A percentile compares a stretch with the other conserved stretches of the same genome.
phyloP scores from a whole-genome alignment of 2,329 filamentous ascomycete species.

The Calonectria naviculata region DNA sequence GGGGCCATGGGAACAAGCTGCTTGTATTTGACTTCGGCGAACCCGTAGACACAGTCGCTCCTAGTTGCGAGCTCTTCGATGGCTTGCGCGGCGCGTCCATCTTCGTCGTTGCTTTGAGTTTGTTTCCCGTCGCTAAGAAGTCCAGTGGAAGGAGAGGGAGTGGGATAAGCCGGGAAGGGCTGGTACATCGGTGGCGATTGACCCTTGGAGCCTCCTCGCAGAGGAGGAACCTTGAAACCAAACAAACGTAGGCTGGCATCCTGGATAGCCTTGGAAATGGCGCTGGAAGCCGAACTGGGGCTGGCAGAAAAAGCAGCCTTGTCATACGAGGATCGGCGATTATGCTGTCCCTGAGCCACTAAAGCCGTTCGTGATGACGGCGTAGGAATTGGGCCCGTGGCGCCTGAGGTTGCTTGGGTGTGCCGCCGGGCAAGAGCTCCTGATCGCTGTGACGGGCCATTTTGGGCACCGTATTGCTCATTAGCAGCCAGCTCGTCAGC shows the following conservation, averaged over 20 bases:
- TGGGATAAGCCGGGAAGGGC: slow-evolving; percentile 87
- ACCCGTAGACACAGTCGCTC: slow-evolving; percentile 96
- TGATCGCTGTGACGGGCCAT: slow-evolving; percentile 64
- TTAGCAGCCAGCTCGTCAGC: slow-evolving; percentile 94
- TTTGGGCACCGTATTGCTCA: slow-evolving; percentile 66
- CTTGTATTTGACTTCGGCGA: slow-evolving; percentile 98
- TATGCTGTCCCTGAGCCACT: slow-evolving; percentile 77
- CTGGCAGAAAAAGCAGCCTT: slow-evolving; percentile 74
- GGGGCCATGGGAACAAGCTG: slow-evolving; percentile 92
- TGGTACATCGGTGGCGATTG: slow-evolving; percentile 82
- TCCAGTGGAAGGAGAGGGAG: slow-evolving; percentile 68
- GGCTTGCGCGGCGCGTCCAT: slow-evolving; percentile 78
- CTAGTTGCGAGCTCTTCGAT: slow-evolving; percentile 94
- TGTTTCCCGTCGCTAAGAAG: slow-evolving; percentile 74
- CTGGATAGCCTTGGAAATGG: slow-evolving; percentile 94
- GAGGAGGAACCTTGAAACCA: slow-evolving; percentile 76
- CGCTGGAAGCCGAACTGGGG: slow-evolving; percentile 81
- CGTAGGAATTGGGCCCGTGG: slow-evolving; percentile 76
- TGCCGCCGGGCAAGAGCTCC: slow-evolving; percentile 78
- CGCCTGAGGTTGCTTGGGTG: slow-evolving; percentile 78
- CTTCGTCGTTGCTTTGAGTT: slow-evolving; percentile 76
- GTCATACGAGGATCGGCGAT: slow-evolving; percentile 84
- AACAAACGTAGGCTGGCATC: slow-evolving; percentile 85
- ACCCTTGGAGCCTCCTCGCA: slow-evolving; percentile 68
- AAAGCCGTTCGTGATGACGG: slow-evolving; percentile 79